A percentile compares a stretch with the other conserved stretches of the same genome.
Evolutionary conservation across 2,329 filamentous ascomycete species (phyloP).

Genomic region (Onygenales sp.): DNA sequence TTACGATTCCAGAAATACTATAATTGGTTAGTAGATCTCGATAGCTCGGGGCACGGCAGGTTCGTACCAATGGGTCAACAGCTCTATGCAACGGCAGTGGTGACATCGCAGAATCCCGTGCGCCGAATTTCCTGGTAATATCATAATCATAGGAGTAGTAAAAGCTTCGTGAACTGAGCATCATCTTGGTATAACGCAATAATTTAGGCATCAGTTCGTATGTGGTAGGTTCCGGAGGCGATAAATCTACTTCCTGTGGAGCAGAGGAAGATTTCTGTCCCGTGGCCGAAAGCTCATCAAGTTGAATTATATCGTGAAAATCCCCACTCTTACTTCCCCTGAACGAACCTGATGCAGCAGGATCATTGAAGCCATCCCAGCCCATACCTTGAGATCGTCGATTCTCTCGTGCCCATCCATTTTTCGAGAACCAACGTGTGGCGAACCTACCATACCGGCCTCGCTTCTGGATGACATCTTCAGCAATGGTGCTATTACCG

Average conservation of each 20-base stretch:
- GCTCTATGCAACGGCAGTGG: conserved; percentile 58
- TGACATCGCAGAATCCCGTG: conserved; percentile 29
- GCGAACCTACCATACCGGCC: conserved; percentile 86
- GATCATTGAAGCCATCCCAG: conserved; percentile 5
- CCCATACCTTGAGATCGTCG: conserved; percentile 1
- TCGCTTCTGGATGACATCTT: conserved; percentile 76
- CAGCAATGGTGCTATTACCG: conserved; percentile 57
- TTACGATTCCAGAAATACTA: conserved; percentile 86
- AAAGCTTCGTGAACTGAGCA: conserved; percentile 80
- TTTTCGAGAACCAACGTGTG: conserved; percentile 80
- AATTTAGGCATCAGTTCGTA: conserved; percentile 69
- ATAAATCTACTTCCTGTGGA: neutral
- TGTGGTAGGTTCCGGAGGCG: conserved; percentile 26
- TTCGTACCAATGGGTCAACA: conserved; percentile 58
- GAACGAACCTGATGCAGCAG: neutral
- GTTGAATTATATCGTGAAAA: conserved; percentile 8
- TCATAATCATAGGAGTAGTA: conserved; percentile 95
- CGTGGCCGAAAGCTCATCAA: conserved; percentile 10
- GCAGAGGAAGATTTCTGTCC: conserved; percentile 2
- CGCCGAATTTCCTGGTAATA: conserved; percentile 58
- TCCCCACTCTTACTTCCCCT: conserved; percentile 3
- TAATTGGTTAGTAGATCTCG: neutral
- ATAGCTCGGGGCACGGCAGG: neutral
- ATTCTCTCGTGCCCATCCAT: conserved; percentile 56
- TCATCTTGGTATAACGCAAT: conserved; percentile 69